Evolutionary conservation across 768 basidiomycete genomes (phyloP), one percentile per base, ranked within the genome.

Genomic region (Chiua virens): DNA sequence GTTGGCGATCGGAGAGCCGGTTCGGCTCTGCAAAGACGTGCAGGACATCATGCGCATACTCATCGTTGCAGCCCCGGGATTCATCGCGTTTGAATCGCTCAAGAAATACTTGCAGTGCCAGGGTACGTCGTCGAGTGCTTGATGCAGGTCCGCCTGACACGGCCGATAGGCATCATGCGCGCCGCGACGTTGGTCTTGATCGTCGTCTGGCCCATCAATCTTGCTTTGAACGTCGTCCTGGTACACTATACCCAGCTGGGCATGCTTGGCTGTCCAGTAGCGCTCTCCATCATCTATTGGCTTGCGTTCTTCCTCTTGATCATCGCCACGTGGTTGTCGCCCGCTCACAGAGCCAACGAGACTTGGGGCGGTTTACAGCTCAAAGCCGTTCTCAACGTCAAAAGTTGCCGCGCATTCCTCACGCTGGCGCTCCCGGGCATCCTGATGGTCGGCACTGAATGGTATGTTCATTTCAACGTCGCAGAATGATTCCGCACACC

Each of bases 41-140:
- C 83, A 89, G 60, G 57, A 61, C 14, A 88, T 87, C 61, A 70
- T 90, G 58, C 81, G 87, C 8, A 65, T 89, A 27, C 69, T 89
- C 42, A 74, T 83, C 40, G 39, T 83, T 36, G 86, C 81, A 2
- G 85, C 82, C 0, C 89, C 89, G 0, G 87, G 80, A 3, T 88
- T 87, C 60, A 81, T 88, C 58, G 86, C 80, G 3, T 88, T 88
- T 50, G 86, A 90, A 64, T 83, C 80, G 50, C 71, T 89, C 58
- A 89, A 89, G 66, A 89, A 87, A 67, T 90, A 88, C 65, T 65
- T 90, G 22, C 88, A 89, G 61, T 88, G 86, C 51, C 87, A 90
- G 74, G 87, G 86, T 85, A 50, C 55, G 73, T 50, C 37, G 4
- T 9, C 1, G 25, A 40, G 11, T 21, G 5, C 22, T 8, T 18